A percentile compares a stretch with the other conserved stretches of the same genome.
Evolutionary conservation across 2,329 filamentous ascomycete genomes (phyloP).

Genomic region (Verticillium nonalfalfae): DNA sequence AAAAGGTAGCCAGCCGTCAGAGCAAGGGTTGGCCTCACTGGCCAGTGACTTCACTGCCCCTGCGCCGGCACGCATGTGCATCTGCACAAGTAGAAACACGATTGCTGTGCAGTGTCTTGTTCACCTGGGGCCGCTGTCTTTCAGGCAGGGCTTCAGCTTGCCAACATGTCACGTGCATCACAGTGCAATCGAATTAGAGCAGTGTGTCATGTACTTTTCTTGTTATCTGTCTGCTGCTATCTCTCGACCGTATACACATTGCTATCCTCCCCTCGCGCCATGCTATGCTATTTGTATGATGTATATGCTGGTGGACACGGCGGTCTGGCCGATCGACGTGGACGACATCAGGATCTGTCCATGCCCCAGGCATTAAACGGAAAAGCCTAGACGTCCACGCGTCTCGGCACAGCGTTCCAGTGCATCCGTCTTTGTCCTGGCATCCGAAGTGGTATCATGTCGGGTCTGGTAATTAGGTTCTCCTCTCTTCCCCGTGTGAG

Average conservation of each 20-base stretch:
- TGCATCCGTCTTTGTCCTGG: not conserved
- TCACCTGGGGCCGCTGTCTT: too few species aligned
- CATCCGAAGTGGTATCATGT: not conserved
- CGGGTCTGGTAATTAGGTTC: not conserved
- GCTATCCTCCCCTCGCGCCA: not conserved
- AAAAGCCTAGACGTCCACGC: not conserved
- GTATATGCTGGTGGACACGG: not conserved
- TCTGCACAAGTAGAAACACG: too few species aligned
- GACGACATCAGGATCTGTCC: not conserved
- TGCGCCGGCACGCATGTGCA: too few species aligned
- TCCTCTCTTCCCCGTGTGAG: not conserved
- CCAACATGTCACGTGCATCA: not conserved
- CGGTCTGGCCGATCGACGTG: not conserved
- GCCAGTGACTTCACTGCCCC: too few species aligned
- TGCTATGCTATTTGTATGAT: not conserved
- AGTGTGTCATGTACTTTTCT: not conserved
- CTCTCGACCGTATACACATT: not conserved
- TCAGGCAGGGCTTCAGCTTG: too few species aligned
- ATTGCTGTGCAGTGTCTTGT: too few species aligned
- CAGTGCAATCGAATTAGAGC: not conserved
- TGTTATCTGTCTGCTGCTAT: not conserved
- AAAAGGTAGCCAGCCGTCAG: too few species aligned
- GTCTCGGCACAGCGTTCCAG: not conserved
- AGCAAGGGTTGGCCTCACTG: too few species aligned
- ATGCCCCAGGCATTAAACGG: not conserved